These are phyloP conservation scores for Wallacemonas sp. DNA, from an alignment of 208 protist genomes.

Conservation along the genomic window DNA sequence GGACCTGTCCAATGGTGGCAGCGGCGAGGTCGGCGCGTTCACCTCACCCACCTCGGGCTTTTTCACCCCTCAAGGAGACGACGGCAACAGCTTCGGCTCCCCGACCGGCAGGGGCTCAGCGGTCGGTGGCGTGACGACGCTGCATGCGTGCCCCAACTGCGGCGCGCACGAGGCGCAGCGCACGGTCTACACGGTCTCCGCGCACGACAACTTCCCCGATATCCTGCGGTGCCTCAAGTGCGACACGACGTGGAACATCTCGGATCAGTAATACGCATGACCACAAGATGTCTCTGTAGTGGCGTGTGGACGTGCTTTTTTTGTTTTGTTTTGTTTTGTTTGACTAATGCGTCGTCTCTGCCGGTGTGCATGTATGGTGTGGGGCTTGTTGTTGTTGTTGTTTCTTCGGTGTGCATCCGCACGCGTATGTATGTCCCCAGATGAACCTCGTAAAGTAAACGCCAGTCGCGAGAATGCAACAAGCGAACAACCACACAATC, in stretches of 20 bases:
- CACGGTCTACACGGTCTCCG: conserved; percentile 68
- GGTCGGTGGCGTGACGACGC: conserved; percentile 34
- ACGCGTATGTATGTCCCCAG: background rate
- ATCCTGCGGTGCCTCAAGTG: conserved; percentile 71
- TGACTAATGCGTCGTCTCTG: too few relatives aligned
- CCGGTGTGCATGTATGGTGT: too few relatives aligned
- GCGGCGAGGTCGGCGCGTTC: conserved; percentile 9
- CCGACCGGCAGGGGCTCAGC: conserved; percentile 9
- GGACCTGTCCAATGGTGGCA: background rate
- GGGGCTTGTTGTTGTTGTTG: background rate
- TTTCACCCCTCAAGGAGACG: conserved; percentile 1
- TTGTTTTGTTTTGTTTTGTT: background rate
- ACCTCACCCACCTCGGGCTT: conserved; percentile 34
- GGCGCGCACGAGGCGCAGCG: conserved; percentile 61
- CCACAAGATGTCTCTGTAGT: background rate
- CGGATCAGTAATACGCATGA: conserved; percentile 24
- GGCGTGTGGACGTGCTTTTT: background rate
- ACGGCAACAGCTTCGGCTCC: conserved; percentile 16
- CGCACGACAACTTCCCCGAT: conserved; percentile 77
- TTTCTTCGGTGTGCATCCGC: background rate
- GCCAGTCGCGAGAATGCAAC: background rate
- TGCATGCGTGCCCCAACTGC: conserved; percentile 71
- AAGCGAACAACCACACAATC: conserved; percentile 18
- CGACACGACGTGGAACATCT: conserved; percentile 68
- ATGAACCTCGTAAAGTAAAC: background rate